Percentiles rank a stretch among this genome's conserved stretches.
Evolutionary conservation across 1,284 basidiomycete species (phyloP).

Genomic region (Acaromyces ingoldii): DNA sequence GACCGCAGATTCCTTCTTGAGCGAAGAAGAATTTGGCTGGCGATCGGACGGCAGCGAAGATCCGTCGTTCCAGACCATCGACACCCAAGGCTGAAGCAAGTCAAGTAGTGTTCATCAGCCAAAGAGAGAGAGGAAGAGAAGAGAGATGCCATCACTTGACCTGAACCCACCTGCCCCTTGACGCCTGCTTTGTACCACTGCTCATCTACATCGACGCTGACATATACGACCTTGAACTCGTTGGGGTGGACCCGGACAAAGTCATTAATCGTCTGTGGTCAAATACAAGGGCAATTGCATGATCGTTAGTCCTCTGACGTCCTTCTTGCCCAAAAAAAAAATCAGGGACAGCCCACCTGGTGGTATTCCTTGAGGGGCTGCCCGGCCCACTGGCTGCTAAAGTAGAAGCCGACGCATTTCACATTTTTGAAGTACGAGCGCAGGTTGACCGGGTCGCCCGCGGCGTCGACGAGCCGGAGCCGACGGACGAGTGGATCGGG

Average conservation of each 20-base stretch:
- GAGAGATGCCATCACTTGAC: not conserved
- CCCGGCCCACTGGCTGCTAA: conserved; percentile 47
- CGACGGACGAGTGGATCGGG: conserved; percentile 51
- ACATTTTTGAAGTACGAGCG: conserved; percentile 42
- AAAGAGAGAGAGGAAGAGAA: conserved; percentile 22
- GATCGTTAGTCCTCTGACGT: not conserved
- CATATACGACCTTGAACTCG: conserved; percentile 51
- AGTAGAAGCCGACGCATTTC: conserved; percentile 52
- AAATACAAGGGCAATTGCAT: not conserved
- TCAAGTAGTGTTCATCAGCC: not conserved
- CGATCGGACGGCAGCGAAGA: conserved; percentile 20
- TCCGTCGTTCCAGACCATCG: conserved; percentile 53
- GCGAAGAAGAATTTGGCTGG: not conserved
- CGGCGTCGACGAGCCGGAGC: conserved; percentile 45
- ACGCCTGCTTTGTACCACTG: conserved; percentile 46
- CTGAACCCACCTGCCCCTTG: conserved; percentile 29
- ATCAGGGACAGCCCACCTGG: conserved; percentile 8
- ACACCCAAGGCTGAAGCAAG: conserved; percentile 36
- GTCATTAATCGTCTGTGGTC: conserved; percentile 24
- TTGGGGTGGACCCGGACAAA: conserved; percentile 45
- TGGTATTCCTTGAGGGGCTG: conserved; percentile 36
- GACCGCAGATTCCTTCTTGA: too few relatives aligned
- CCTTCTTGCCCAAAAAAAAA: not conserved
- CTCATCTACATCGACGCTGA: conserved; percentile 49
- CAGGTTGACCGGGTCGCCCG: conserved; percentile 45